phyloP scores from a whole-genome alignment of 2,329 filamentous ascomycete genomes.

The Hyphodiscus sp. region DNA sequence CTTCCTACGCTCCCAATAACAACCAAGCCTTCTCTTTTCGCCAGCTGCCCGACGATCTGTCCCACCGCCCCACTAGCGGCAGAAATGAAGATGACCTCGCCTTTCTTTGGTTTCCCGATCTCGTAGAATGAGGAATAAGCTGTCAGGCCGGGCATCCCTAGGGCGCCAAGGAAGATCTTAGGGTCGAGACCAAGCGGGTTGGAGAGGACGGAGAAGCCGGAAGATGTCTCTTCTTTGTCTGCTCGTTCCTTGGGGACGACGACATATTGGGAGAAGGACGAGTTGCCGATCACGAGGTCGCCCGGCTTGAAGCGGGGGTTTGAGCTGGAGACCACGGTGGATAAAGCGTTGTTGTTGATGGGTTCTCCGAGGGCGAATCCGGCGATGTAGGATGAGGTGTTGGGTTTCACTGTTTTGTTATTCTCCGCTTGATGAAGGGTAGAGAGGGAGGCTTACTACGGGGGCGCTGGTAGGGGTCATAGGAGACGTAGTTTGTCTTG shows the following conservation, averaged over 20 bases:
- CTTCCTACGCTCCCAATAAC: conserved; percentile 70
- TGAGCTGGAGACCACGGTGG: conserved; percentile 63
- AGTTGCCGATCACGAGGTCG: conserved; percentile 53
- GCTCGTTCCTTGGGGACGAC: conserved; percentile 39
- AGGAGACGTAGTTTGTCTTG: conserved; percentile 65
- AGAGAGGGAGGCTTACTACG: conserved; percentile 35
- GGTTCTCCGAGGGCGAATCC: conserved; percentile 51
- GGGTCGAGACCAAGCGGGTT: conserved; percentile 63
- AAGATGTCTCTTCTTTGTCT: conserved; percentile 32
- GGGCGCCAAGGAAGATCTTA: conserved; percentile 62
- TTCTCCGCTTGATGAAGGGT: too few relatives aligned
- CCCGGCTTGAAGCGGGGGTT: conserved; percentile 55
- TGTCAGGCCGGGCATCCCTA: conserved; percentile 72
- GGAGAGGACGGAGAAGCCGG: conserved; percentile 45
- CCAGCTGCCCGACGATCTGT: conserved; percentile 66
- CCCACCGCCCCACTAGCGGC: conserved; percentile 69
- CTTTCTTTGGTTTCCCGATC: conserved; percentile 67
- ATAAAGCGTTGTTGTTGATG: conserved; percentile 57
- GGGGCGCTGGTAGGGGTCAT: conserved; percentile 78
- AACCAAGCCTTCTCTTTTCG: conserved; percentile 65
- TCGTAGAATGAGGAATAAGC: conserved; percentile 68
- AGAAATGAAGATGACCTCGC: conserved; percentile 70
- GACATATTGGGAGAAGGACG: conserved; percentile 62
- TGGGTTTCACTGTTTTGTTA: conserved; percentile 44
- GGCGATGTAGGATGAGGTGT: conserved; percentile 35